A percentile compares a stretch with the other conserved stretches of the same genome.
These are phyloP conservation scores for Apiotrichum sp. DNA, from an alignment of 1,284 basidiomycete species.

Conservation along the genomic window DNA sequence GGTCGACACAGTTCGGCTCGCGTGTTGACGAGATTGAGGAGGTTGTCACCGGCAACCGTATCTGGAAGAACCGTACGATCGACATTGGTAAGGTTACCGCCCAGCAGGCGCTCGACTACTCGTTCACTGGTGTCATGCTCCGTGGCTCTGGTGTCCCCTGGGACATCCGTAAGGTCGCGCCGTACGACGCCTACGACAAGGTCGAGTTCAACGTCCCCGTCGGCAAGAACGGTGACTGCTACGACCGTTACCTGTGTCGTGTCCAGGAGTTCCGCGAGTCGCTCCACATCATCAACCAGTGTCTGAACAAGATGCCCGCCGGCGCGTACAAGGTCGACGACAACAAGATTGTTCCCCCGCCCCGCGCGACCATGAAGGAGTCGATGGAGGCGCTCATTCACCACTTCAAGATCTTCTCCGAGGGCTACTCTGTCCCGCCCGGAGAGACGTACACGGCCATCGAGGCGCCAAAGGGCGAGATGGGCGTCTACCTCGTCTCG, in stretches of 20 bases:
- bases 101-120: slow-evolving; percentile 85
- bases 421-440: slow-evolving; percentile 96
- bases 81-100: slow-evolving; percentile 88
- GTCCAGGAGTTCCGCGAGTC: slow-evolving; percentile 97
- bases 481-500: slow-evolving; percentile 93
- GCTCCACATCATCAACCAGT: slow-evolving; percentile 81
- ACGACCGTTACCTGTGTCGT: slow-evolving; percentile 77
- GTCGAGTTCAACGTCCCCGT: slow-evolving; percentile 97
- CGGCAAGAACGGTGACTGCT: slow-evolving; percentile 95
- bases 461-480: slow-evolving; percentile 98
- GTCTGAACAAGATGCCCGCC: slow-evolving; percentile 93
- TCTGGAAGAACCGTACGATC: slow-evolving; percentile 94
- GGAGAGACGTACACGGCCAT: slow-evolving; percentile 96
- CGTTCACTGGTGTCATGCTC: slow-evolving; percentile 96
- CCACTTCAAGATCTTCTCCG: slow-evolving; percentile 98
- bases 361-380: slow-evolving; percentile 97
- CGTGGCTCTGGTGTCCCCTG: slow-evolving; percentile 89
- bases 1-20: slow-evolving; percentile 84
- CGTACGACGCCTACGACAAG: slow-evolving; percentile 97
- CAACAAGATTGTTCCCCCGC: slow-evolving; percentile 95
- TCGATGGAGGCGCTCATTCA: slow-evolving; percentile 97
- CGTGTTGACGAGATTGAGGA: slow-evolving; percentile 96
- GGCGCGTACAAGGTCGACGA: slow-evolving; percentile 94
- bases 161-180: slow-evolving; percentile 87
- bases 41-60: slow-evolving; percentile 93